A percentile compares a stretch with the other conserved stretches of the same genome.
These are phyloP conservation scores for Logfia minima DNA, from an alignment of 129 eudicot species.

Conservation along the genomic window DNA sequence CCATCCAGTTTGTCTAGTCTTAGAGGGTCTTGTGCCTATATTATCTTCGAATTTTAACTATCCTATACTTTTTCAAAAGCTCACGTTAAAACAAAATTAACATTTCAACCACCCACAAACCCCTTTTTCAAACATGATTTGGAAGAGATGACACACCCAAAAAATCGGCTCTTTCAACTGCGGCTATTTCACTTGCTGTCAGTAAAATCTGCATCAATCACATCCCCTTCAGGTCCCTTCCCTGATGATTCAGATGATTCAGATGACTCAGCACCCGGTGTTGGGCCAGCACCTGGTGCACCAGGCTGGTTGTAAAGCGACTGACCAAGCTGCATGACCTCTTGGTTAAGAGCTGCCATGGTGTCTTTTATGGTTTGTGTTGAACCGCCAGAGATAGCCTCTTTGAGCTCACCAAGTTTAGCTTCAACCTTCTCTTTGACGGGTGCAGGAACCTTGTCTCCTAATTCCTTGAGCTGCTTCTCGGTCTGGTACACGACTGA, in stretches of 20 bases:
- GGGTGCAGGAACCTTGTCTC: conserved; percentile 27
- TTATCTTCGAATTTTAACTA: conserved; percentile 9
- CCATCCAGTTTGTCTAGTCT: conserved; percentile 8
- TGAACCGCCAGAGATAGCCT: conserved; percentile 75
- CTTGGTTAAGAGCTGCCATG: conserved; percentile 90
- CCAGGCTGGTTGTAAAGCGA: conserved; percentile 92
- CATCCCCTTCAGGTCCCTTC: conserved; percentile 91
- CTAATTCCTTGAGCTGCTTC: conserved; percentile 30
- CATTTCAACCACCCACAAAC: background rate
- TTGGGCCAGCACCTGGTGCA: conserved; percentile 63
- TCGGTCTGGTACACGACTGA: conserved; percentile 38
- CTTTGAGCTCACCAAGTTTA: conserved; percentile 77
- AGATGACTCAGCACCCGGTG: conserved; percentile 49
- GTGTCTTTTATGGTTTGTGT: conserved; percentile 94
- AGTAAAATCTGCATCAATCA: conserved; percentile 92
- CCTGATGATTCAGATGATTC: conserved; percentile 43
- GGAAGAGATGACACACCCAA: background rate
- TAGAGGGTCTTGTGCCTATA: background rate
- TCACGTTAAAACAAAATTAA: conserved; percentile 1
- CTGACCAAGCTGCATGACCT: conserved; percentile 96
- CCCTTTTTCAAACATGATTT: background rate
- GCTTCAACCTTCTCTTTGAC: conserved; percentile 38
- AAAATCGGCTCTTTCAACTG: background rate
- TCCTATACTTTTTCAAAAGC: conserved; percentile 18
- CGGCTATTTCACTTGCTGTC: conserved; percentile 67